Evolutionary conservation across 257 asterid genomes (phyloP), one percentile per base, ranked within the genome.

Genomic region (Lavandula angustifolia): DNA sequence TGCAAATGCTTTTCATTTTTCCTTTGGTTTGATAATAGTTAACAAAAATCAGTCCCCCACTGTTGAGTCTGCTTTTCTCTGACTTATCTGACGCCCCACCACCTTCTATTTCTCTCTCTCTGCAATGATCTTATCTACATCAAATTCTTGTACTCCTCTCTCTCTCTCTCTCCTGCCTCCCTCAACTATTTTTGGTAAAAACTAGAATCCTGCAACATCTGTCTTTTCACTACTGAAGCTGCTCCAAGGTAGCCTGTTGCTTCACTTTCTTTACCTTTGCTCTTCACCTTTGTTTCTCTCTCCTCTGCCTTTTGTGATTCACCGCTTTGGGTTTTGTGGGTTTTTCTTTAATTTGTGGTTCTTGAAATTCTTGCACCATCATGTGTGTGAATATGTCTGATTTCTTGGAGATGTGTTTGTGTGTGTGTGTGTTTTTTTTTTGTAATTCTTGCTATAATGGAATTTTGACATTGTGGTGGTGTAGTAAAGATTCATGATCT

Each of bases 81-180:
- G 79, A 75, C 84, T 68, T 75, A 63, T 79, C 83, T 84, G 95
- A 84, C 84, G 69, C 66, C 79, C 81, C 80, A 57, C 90, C 68
- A 72, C 54, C 71, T 43, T 51, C 60, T n/a, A 71, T 43, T 61
- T 59, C 78, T 74, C 73, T 73, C 79, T 78, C 84, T 75, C 82
- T 63, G 84, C 58, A 68, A 80, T 77, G 77, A 84, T 86, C 95
- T 88, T 86, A 84, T 88, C 94, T 73, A 80, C 85, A 78, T 76
- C 73, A 69, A 42, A 46, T 35, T 54, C 77, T 31, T 68, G 68
- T 59, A 66, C 50, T 51, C 46, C 70, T 74, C 58, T 51, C 7
- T 33, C 2, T 17, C 12, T 3, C 4, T 32, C 9, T 9, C 7
- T 6, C 6, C 54, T 31, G 10, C 7, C 66, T 4, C n/a, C 12